phyloP scores from a whole-genome alignment of 345 rosid species.

The Passiflora organensis region DNA sequence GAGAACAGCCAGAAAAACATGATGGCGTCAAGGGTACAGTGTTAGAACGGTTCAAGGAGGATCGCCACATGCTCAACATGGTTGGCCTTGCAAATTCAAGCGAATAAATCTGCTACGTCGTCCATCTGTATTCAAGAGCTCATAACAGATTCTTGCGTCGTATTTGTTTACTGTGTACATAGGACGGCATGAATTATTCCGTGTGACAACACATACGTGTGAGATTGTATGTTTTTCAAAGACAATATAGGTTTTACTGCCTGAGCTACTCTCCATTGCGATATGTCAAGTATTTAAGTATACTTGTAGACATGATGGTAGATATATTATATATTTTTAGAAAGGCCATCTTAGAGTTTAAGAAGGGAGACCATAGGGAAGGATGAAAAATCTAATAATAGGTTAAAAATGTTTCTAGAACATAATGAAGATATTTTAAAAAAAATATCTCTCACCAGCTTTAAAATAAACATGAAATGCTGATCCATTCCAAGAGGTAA shows the following conservation, averaged over 20 bases:
- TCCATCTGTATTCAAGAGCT: neutral
- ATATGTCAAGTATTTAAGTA: too few relatives aligned
- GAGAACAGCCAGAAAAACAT: constrained; percentile 31
- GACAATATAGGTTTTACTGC: neutral
- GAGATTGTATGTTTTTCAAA: neutral
- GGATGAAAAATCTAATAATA: too few relatives aligned
- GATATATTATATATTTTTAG: too few relatives aligned
- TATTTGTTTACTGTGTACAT: neutral
- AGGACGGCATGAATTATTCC: neutral
- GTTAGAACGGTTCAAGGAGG: constrained; percentile 78
- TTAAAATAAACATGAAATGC: neutral
- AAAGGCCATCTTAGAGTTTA: too few relatives aligned
- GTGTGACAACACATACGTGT: neutral
- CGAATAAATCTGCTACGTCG: constrained; percentile 21
- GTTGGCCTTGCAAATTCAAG: constrained; percentile 82
- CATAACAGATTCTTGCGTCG: neutral
- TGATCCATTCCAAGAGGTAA: constrained; percentile 1
- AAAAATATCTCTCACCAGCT: neutral
- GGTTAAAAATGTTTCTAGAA: neutral
- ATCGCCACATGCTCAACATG: constrained; percentile 80
- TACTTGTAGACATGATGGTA: too few relatives aligned
- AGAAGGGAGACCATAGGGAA: too few relatives aligned
- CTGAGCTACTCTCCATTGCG: too few relatives aligned
- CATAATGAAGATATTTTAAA: neutral
- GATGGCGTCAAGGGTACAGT: constrained; percentile 46